Evolutionary conservation across 805 yeast genomes (phyloP), one percentile per base, ranked within the genome.

Genomic region (Kuraishia cidri): DNA sequence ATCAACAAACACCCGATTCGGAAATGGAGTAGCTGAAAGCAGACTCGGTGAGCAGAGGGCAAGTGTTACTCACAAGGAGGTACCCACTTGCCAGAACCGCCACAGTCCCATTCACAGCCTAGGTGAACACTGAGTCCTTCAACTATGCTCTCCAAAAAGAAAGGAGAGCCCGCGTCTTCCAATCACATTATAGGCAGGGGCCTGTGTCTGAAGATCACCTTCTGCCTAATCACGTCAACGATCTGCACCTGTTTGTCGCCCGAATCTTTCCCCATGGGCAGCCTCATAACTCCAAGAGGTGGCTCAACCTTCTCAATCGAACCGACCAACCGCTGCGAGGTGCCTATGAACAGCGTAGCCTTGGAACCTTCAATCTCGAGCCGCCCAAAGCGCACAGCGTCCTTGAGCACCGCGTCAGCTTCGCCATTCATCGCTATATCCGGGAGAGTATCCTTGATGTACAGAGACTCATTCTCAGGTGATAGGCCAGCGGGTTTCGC

Each of bases 161-260:
- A n/a, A n/a, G n/a, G n/a, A n/a, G n/a, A n/a, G n/a, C n/a, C n/a
- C 23, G 7, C 23, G 23, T 10, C 23, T 10, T 20, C 9, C 23
- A 10, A 7, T 60, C 49, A 79, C 88, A 81, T 80, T 31, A 81
- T 75, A 4, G 94, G 94, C 32, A 83, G 58, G 0, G 94, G 92
- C 40, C 94, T 62, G 25, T 72, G 70, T 31, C 64, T 70, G 47
- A 83, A 83, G 6, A 78, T 62, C 13, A 81, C 52, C 46, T 78
- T 79, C 39, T 69, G 64, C 21, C 56, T 56, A 3, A 83, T 64
- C 2, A 83, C 55, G 47, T 81, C 90, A 7, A 76, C 54, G 42
- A 81, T 54, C 39, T 72, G 58, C 4, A 79, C 66, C 3, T 50
- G 42, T 3, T 54, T 51, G 7, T 50, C 50, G 11, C 19, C 27